Evolutionary conservation across 2,329 filamentous ascomycete genomes (phyloP), one percentile per base, ranked within the genome.

Genomic region (Aspergillus pseudoviridinutans): DNA sequence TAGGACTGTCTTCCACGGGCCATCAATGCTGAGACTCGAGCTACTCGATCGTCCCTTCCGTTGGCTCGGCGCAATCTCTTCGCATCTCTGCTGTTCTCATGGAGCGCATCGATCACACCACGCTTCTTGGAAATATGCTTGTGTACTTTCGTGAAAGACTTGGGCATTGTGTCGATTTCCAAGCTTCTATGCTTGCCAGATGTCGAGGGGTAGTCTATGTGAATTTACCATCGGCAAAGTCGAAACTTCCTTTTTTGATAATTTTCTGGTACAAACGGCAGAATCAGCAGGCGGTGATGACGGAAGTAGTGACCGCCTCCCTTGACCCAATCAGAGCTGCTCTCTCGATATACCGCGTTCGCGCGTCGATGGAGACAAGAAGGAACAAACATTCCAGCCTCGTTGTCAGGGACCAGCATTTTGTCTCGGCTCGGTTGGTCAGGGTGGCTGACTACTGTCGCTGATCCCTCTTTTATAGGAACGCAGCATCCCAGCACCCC

Each of bases 121-220:
- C 89, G 86, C 82, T 97, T 97, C 79, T 96, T 96, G 35, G 86
- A 80, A 63, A 97, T 93, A 63, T 91, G 86, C 78, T 97, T 97
- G 61, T 89, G 85, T 22, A 94, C 89, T 73, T 97, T 97, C 62
- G 85, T 79, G 6, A 97, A 78, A 49, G 87, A 85, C 70, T 86
- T 88, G 14, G 90, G 84, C 92, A 96, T 96, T 54, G 29, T 68
- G 62, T 47, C 20, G 42, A 46, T 22, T 10, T 3, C 49, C 25
- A 47, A 47, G 17, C 32, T 56, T 35, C 46, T 52, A 35, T 54
- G 25, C 10, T 44, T 59, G 35, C 32, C 10, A 14, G 42, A 17
- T 4, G 4, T 29, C 4, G 28, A 29, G 3, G 28, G n/a, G 20
- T 47, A 14, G 44, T 47, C 22, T 6, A 24, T 24, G 12, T 17